phyloP scores from a whole-genome alignment of 2,329 filamentous ascomycete genomes.

The Alternaria sp. region DNA sequence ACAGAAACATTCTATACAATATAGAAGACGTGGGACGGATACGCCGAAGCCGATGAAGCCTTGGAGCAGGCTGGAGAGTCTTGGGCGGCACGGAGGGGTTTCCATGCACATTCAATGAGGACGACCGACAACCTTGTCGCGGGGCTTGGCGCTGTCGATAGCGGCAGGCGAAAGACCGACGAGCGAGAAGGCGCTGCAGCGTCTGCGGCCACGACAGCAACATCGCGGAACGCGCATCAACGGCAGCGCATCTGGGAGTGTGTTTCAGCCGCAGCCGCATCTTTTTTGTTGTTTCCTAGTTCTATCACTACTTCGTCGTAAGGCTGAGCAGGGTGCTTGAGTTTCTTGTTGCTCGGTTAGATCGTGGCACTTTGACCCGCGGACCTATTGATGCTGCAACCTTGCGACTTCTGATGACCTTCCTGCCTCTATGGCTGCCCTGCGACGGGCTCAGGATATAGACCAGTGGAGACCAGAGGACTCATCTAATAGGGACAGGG shows the following conservation, averaged over 20 bases:
- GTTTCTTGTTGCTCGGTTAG: slow-evolving; percentile 47
- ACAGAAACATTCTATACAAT: slow-evolving; percentile 5
- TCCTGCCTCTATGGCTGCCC: slow-evolving; percentile 56
- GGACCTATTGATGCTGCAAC: slow-evolving; percentile 49
- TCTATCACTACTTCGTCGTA: slow-evolving; percentile 20
- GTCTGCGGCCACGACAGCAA: slow-evolving; percentile 35
- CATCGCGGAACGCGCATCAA: slow-evolving; percentile 33
- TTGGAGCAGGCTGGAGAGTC: slow-evolving; percentile 9
- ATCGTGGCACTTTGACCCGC: slow-evolving; percentile 49
- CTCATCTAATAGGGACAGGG: slow-evolving; percentile 46
- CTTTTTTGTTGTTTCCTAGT: slow-evolving; percentile 21
- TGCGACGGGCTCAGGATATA: slow-evolving; percentile 54
- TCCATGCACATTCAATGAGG: slow-evolving; percentile 6
- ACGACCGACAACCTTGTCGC: slow-evolving; percentile 29
- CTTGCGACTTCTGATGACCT: slow-evolving; percentile 49
- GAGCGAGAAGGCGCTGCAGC: slow-evolving; percentile 29
- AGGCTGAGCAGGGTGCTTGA: slow-evolving; percentile 32
- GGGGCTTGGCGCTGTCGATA: slow-evolving; percentile 39
- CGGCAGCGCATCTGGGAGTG: slow-evolving; percentile 31
- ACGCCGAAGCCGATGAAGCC: slow-evolving; percentile 13
- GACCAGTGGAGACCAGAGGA: slow-evolving; percentile 56
- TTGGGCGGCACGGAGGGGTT: slow-evolving; percentile 5
- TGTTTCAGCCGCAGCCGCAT: slow-evolving; percentile 23
- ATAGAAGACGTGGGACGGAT: slow-evolving; percentile 9
- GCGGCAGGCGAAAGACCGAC: slow-evolving; percentile 41